Base-by-base conservation (phyloP, 768 basidiomycete species). In the Tephrocybe sp. region DNA sequence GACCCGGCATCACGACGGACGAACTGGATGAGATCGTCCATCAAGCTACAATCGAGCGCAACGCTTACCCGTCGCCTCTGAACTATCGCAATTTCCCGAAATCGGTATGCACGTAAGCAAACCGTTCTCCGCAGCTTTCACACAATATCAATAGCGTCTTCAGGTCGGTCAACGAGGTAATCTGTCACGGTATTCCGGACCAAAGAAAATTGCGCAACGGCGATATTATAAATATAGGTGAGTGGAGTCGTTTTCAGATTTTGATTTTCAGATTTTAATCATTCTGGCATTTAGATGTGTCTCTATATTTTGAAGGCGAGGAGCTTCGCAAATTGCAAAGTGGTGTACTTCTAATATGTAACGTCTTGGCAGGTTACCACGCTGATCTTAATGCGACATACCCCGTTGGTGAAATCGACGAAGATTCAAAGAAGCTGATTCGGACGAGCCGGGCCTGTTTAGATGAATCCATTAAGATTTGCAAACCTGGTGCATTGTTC, bases 151-250 rank as follows among this genome's bases (percentile, higher is more conserved):
- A 45, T 26, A 30, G 18, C 34, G 48, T 23, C 14, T 40, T 39
- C 58, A 90, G 91, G 18, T 94, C 93, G 36, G 71, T 98, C 20
- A 99, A 99, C 67, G 96, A 98, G 69, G 88, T 82, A 45, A 95
- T 99, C 61, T 98, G 97, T 68, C 97, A 99, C 67, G 97, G 96
- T 50, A 95, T 96, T 55, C 94, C 95, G 32, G 93, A 96, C 72
- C 78, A 88, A 63, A 73, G 90, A 55, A 86, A 84, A 61, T 68
- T 94, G 57, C 79, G 79, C 61, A 92, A 98, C 58, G 97, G 97
- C 15, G 97, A 99, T 70, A 98, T 98, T 58, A 75, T 98, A 66
- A 99, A 99, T 70, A 84, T 99, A 46, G 94, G 90, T 87, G 55
- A 53, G 75, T 65, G 50, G 25, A 12, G 11, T 20, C 21, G 12